Evolutionary conservation across 2,329 filamentous ascomycete genomes (phyloP), one percentile per base, ranked within the genome.

Genomic region (Hypoxylon sp.): DNA sequence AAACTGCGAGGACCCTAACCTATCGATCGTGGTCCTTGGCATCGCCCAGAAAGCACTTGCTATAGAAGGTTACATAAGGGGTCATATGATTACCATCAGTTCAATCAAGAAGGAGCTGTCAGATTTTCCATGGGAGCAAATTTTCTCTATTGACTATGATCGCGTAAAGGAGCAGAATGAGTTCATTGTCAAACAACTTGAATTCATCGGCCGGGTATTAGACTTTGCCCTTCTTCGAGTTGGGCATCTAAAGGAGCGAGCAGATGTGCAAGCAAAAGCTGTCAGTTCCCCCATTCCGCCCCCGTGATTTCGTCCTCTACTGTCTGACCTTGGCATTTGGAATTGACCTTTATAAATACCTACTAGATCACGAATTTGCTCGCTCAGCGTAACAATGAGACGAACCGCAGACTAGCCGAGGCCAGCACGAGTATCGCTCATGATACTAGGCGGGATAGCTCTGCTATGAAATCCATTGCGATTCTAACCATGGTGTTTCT

Each of bases 401-500:
- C 19, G 2, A 65, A 65, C n/a, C 50, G 25, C 14, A 56, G 28
- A 7, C 19, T 65, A 23, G 56, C 62, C 2, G 56, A 65, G 45
- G 56, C 56, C 9, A 65, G 56, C 21, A 65, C 58, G 5, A 61
- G 57, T 13, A 65, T 65, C 30, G 63, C 63, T 21, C 51, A 21
- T 5, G 57, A 61, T 52, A 61, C 63, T 2, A 61, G 57, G 21
- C 51, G 63, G 57, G 57, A 65, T 23, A 61, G 63, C n/a, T 38
- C 45, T 2, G 57, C 63, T 13, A 65, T 65, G 63, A 66, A 66
- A 9, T 65, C 46, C 36, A 68, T 55, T 51, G 50, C 63, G 6
- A 52, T 69, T 34, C 41, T 63, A 43, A 66, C 52, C 0, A 65
- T 68, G 63, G 25, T 66, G 9, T 66, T 66, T 36, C 59, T 66